Evolutionary conservation across 2,329 filamentous ascomycete species (phyloP).

Genomic region (Xylariaceae sp.): DNA sequence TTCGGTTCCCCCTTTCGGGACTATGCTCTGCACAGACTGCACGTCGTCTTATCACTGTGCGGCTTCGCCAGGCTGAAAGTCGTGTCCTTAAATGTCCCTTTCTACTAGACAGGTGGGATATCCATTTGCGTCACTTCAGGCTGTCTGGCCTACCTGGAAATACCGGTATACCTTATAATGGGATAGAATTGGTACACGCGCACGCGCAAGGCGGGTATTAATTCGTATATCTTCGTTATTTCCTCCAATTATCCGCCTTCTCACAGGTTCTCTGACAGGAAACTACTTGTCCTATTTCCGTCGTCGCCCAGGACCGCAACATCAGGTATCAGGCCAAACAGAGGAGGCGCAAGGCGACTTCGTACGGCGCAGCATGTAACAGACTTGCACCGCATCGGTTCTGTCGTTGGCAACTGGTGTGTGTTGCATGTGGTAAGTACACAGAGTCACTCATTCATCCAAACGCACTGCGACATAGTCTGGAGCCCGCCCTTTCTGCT

Average conservation of each 20-base stretch:
- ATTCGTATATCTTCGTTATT: constrained; percentile 22
- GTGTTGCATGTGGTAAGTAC: no score
- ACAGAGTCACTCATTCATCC: neutral
- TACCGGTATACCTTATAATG: no score
- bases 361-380: constrained; percentile 6
- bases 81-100: no score
- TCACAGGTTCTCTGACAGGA: constrained; percentile 11
- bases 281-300: no score
- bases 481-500: constrained; percentile 9
- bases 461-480: neutral
- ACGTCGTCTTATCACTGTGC: no score
- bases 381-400: constrained; percentile 1
- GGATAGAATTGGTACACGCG: constrained; percentile 9
- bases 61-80: no score
- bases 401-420: neutral
- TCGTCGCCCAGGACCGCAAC: neutral
- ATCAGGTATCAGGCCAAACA: constrained; percentile 1
- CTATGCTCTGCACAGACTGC: no score
- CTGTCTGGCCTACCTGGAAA: no score
- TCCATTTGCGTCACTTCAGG: no score
- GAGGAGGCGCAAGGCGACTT: constrained; percentile 9
- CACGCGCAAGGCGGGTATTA: constrained; percentile 20
- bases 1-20: no score
- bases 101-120: neutral
- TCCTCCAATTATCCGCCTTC: constrained; percentile 22